Evolutionary conservation across 345 rosid genomes (phyloP).

Genomic region (thale cress (Arabidopsis thaliana)): TAIR10.1 NC_003075.7:5403501-5404000

Average conservation of each 20-base stretch:
- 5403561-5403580: no score
- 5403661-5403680: slow-evolving; percentile 1
- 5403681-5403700: slow-evolving; percentile 12
- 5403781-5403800: not conserved
- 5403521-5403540: no score
- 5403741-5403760: not conserved
- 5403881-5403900: not conserved
- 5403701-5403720: not conserved
- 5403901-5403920: slow-evolving; percentile 4
- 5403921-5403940: not conserved
- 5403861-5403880: slow-evolving; percentile 7
- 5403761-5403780: not conserved
- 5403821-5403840: slow-evolving; percentile 2
- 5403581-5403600: no score
- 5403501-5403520: no score
- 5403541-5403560: no score
- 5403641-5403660: not conserved
- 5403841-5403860: slow-evolving; percentile 9
- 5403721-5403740: not conserved
- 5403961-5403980: slow-evolving; percentile 9
- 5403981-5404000: not conserved
- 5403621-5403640: not conserved
- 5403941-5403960: not conserved
- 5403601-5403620: not conserved
- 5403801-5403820: not conserved